Evolutionary conservation across 805 yeast genomes (phyloP).

Genomic region (Candida insectorum): DNA sequence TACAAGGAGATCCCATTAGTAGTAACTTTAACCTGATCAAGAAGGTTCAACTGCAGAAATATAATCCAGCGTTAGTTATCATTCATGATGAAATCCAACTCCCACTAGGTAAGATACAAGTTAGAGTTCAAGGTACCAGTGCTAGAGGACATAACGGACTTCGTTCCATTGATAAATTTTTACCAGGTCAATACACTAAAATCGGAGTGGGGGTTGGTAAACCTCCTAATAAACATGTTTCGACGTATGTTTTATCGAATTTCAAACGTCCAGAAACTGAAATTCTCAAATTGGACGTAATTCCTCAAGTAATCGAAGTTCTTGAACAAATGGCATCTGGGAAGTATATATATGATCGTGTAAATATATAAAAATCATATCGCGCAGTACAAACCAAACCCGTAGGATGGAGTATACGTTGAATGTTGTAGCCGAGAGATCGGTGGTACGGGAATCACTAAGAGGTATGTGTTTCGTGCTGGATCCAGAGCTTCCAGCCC

Average conservation of each 20-base stretch:
- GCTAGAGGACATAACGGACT: constrained; percentile 87
- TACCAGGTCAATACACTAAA: constrained; percentile 57
- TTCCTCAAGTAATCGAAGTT: constrained; percentile 22
- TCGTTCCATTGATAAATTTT: constrained; percentile 46
- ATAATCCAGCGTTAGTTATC: constrained; percentile 46
- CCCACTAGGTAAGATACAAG: constrained; percentile 61
- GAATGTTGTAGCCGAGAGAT: constrained; percentile 48
- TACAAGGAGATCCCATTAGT: constrained; percentile 57
- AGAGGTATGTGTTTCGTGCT: constrained; percentile 51
- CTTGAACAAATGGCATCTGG: constrained; percentile 1
- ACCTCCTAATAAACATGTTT: constrained; percentile 45
- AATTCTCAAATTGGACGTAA: constrained; percentile 33
- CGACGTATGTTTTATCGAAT: constrained; percentile 63
- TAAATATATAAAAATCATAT: too few relatives aligned
- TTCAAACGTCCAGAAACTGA: constrained; percentile 46
- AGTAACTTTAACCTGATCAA: constrained; percentile 45
- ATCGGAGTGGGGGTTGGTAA: constrained; percentile 78
- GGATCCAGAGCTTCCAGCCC: too few relatives aligned
- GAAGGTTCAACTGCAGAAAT: constrained; percentile 13
- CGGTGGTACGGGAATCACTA: constrained; percentile 52
- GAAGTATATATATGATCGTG: not conserved
- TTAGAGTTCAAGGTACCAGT: constrained; percentile 57
- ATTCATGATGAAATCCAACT: constrained; percentile 78
- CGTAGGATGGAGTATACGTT: constrained; percentile 46
- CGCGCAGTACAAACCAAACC: not conserved